phyloP scores from a whole-genome alignment of 169 alveolate genomes.

The Sarcocystis neurona region DNA sequence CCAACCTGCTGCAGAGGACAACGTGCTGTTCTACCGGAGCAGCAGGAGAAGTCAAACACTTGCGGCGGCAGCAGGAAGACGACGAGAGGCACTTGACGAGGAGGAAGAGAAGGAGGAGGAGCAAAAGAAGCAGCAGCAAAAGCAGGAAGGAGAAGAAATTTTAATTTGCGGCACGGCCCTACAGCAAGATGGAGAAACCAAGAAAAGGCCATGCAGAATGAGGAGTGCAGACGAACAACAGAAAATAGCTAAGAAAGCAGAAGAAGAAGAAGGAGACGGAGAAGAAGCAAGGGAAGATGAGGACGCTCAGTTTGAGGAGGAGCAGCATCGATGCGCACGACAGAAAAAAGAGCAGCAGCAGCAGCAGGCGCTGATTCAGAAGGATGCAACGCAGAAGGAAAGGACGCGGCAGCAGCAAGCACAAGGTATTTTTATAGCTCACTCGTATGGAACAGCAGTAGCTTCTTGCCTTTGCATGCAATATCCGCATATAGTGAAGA shows the following conservation, averaged over 20 bases:
- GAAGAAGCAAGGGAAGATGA: background rate
- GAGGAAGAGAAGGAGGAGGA: too few relatives aligned
- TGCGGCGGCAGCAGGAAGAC: too few relatives aligned
- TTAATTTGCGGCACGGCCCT: too few relatives aligned
- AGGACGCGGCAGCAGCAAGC: background rate
- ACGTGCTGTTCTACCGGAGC: too few relatives aligned
- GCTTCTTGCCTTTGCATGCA: background rate
- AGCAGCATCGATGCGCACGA: background rate
- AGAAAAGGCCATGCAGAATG: background rate
- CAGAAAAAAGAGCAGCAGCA: background rate
- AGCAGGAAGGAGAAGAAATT: too few relatives aligned
- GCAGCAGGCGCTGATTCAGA: background rate
- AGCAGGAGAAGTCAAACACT: too few relatives aligned
- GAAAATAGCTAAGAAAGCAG: too few relatives aligned
- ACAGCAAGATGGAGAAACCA: background rate
- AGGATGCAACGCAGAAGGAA: background rate
- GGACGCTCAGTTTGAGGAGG: background rate
- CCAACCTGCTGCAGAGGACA: too few relatives aligned
- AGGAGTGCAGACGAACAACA: background rate
- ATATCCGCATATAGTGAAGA: background rate
- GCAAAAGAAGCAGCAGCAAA: too few relatives aligned
- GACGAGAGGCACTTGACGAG: too few relatives aligned
- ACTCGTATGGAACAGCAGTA: conserved; percentile 6
- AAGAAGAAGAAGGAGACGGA: too few relatives aligned
- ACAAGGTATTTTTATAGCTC: background rate